Evolutionary conservation across 306 rosid genomes (phyloP).

Genomic region (peach (Prunus persica)): DNA sequence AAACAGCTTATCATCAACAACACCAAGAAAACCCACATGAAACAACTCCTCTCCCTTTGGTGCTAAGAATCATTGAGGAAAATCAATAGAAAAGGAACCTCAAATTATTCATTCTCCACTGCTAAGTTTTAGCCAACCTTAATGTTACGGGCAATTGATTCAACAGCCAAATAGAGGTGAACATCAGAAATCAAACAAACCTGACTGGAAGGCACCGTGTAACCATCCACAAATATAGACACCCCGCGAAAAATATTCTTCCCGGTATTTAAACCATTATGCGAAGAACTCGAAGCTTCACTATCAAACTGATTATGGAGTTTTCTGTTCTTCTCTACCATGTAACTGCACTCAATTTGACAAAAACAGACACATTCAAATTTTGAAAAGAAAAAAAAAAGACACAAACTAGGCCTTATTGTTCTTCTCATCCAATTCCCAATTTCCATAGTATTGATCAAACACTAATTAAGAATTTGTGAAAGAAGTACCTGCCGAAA

Average conservation of each 20-base stretch:
- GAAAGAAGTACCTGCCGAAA: slow-evolving; percentile 50
- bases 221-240: slow-evolving; percentile 89
- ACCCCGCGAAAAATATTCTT: slow-evolving; percentile 63
- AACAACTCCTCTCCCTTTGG: neutral
- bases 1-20: slow-evolving; percentile 20
- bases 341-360: slow-evolving; percentile 49
- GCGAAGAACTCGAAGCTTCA: slow-evolving; percentile 52
- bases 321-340: slow-evolving; percentile 73
- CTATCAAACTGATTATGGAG: slow-evolving; percentile 66
- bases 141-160: neutral
- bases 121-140: neutral
- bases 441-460: too few relatives aligned
- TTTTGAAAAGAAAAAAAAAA: too few relatives aligned
- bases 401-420: neutral
- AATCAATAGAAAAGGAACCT: neutral
- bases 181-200: slow-evolving; percentile 27
- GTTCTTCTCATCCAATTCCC: neutral
- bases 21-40: neutral
- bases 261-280: slow-evolving; percentile 31
- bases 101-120: neutral
- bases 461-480: neutral
- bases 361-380: neutral
- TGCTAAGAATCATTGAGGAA: neutral
- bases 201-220: slow-evolving; percentile 86
- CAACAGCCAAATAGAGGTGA: slow-evolving; percentile 7